Evolutionary conservation across 73 alveolate species (phyloP).

Genomic region (Durusdinium trenchii): DNA sequence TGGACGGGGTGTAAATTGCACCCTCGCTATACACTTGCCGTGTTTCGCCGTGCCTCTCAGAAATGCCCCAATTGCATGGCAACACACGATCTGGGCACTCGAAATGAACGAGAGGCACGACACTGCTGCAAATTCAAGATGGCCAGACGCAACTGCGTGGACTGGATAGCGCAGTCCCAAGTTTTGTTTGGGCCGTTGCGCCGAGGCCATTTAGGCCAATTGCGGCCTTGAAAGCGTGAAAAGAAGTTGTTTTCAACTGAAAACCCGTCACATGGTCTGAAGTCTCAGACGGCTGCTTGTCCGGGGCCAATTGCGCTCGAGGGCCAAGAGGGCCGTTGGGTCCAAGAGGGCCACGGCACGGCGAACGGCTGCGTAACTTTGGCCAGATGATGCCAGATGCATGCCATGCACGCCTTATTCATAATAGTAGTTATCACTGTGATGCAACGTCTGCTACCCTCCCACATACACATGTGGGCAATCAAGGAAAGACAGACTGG

Average conservation of each 20-base stretch:
- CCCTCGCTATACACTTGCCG: conserved; percentile 9
- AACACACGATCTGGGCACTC: neutral
- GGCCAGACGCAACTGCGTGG: too few species aligned
- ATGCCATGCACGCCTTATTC: conserved; percentile 52
- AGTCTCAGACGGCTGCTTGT: neutral
- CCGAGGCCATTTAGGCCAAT: neutral
- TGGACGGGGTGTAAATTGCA: conserved; percentile 52
- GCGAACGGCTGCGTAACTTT: too few species aligned
- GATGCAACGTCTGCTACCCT: too few species aligned
- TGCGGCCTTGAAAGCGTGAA: neutral
- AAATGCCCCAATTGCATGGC: conserved; percentile 12
- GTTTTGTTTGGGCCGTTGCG: too few species aligned
- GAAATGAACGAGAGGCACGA: neutral
- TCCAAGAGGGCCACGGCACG: neutral
- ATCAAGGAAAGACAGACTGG: too few species aligned
- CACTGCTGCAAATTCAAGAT: too few species aligned
- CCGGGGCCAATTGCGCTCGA: neutral
- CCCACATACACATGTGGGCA: too few species aligned
- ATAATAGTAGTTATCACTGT: too few species aligned
- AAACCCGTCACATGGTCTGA: neutral
- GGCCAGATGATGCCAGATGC: conserved; percentile 18
- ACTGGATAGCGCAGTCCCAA: too few species aligned
- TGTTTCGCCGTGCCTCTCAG: conserved; percentile 18
- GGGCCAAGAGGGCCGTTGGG: neutral
- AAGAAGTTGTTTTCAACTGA: too few species aligned